Base-by-base conservation (phyloP, 2,329 filamentous ascomycete genomes). In the Sporothrix curviconia region DNA sequence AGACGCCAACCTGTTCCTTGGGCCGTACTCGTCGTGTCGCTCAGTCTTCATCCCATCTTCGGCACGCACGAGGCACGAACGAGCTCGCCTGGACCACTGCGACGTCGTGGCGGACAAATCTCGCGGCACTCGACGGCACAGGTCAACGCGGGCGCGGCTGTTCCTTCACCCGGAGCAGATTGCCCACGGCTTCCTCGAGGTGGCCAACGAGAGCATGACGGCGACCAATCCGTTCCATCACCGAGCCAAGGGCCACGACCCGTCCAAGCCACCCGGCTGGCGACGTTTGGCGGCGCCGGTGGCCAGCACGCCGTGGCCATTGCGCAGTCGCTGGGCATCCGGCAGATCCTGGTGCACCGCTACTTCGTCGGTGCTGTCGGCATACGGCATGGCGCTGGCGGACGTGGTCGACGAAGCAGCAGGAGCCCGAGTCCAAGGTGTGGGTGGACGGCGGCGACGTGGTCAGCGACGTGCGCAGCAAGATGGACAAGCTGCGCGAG, bases 191-290 rank as follows among this genome's bases (percentile, higher is more conserved):
- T 89, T 88, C 64, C 79, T 89, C 67, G 81, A 84, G 60, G 84
- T 88, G 43, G 85, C 85, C 5, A 87, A 88, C 62, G 84, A 86
- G 69, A 81, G 82, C 3, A 88, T 89, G 85, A 83, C 81, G 15
- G n/a, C 50, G 91, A 32, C 92, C 92, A 0, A 96, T 96, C 61
- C 81, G 92, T 32, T 92, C 89, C 30, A 80, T 96, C 62, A 96
- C 92, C 0, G 92, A 96, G 70, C 91, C 91, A n/a, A 90, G 92
- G 92, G 92, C 0, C 89, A 94, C 62, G 91, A 96, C 67, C 92
- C 91, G 0, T 90, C 88, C 1, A 89, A 89, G 63, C 92, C 96
- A n/a, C n/a, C 69, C 78, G 90, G n/a, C 78, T 96, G 30, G 91
- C 91, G 0, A 94, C 89, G 0, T 96, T 96, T 71, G 92, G 92